Evolutionary conservation across 352 stramenopile species (phyloP), one percentile per base, ranked within the genome.

Genomic region (Elongisporangium prolatum): DNA sequence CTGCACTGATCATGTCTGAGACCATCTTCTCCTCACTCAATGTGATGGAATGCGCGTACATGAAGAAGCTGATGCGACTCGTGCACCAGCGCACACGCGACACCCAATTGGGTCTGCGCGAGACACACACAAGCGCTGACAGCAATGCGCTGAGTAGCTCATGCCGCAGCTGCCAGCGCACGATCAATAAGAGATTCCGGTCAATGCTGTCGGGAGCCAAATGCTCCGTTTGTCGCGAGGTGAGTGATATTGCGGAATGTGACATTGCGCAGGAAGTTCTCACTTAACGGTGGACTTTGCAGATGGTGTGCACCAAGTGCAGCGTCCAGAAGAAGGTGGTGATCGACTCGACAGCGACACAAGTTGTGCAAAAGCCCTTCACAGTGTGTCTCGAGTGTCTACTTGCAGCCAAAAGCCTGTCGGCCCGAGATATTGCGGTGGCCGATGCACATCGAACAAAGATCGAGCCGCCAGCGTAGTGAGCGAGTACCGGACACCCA

Each of bases 281-380:
- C 28, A 40, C 28, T 40, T 14, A 40, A 40, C 28, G 28, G 1
- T 40, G 28, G 28, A 40, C 4, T 34, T 8, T 40, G 28, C 14
- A 40, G 28, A 40, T 64, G 38, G 52, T 78, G 44, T 89, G 78
- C 63, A 62, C 67, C 52, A 80, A 79, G 56, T 89, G 78, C 56
- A 71, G 68, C 0, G 66, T 89, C 8, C 71, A 73, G 59, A 85
- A 84, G 61, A 67, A 68, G 21, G 44, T 77, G 37, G 61, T 61
- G 6, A 58, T 80, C 28, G 71, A 75, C 21, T 48, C 28, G 4
- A 40, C 28, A 8, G 28, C 28, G 8, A 13, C 28, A 13, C 28
- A 40, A 40, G 8, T 13, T 2, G 28, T 40, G 4, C 28, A 40
- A 9, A 40, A 40, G 28, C 28, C 28, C 28, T 40, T 40, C 28